These are phyloP conservation scores for Salvia miltiorrhiza DNA, from an alignment of 257 asterid species.

Conservation along the genomic window DNA sequence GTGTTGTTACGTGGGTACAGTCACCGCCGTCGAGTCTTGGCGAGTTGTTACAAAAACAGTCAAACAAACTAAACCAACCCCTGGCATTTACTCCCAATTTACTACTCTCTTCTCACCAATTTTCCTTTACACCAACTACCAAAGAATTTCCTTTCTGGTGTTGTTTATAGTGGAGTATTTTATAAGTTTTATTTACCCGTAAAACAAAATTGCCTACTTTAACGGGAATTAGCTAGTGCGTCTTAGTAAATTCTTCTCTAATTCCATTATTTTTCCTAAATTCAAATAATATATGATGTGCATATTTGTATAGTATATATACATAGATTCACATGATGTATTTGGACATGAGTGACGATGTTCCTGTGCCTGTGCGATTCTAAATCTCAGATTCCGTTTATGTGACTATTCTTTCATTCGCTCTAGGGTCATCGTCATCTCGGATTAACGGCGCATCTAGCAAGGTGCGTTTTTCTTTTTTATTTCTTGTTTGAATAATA, in stretches of 20 bases:
- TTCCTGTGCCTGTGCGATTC: conserved; percentile 3
- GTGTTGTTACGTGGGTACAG: too few species aligned
- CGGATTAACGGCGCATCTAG: background rate
- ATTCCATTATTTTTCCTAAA: background rate
- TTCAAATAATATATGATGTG: too few species aligned
- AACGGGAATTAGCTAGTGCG: background rate
- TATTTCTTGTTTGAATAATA: too few species aligned
- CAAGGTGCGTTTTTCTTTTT: conserved; percentile 14
- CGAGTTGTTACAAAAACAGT: too few species aligned
- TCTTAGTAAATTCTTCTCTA: background rate
- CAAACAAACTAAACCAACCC: too few species aligned
- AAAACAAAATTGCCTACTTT: background rate
- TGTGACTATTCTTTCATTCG: background rate
- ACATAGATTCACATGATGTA: background rate
- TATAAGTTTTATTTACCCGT: too few species aligned
- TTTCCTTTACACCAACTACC: background rate
- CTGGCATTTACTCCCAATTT: background rate
- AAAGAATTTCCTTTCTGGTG: too few species aligned
- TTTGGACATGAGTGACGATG: background rate
- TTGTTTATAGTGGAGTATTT: too few species aligned
- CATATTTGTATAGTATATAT: too few species aligned
- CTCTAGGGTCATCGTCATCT: background rate
- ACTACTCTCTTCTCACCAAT: too few species aligned
- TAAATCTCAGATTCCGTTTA: conserved; percentile 16
- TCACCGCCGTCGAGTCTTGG: too few species aligned